Percentiles rank a stretch among this genome's conserved stretches.
These are phyloP conservation scores for Bolboschoenoplectus hybrid DNA, from an alignment of 202 grass and related monocot genomes.

Conservation along the genomic window DNA sequence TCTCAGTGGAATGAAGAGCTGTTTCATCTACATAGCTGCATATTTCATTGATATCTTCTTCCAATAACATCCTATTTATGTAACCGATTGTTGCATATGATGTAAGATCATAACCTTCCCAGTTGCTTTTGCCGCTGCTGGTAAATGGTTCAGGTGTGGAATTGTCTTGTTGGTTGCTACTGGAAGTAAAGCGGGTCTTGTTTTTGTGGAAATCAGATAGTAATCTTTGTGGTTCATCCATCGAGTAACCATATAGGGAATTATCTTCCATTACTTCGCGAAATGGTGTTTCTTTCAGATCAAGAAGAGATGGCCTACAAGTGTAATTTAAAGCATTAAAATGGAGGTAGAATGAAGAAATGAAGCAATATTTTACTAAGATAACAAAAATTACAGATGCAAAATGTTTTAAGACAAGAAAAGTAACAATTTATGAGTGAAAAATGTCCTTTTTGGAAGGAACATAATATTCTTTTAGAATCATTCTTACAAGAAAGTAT, in stretches of 20 bases:
- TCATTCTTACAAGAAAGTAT: background rate
- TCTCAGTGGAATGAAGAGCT: slow-evolving; percentile 58
- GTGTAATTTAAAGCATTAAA: background rate
- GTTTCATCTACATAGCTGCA: slow-evolving; percentile 37
- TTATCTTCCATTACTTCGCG: background rate
- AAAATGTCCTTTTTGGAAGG: background rate
- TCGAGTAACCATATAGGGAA: background rate
- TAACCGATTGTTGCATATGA: slow-evolving; percentile 46
- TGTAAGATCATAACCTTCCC: slow-evolving; percentile 1
- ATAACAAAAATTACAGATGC: background rate
- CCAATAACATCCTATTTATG: slow-evolving; percentile 57
- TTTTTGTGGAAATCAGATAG: background rate
- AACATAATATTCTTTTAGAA: slow-evolving; percentile 3
- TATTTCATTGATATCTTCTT: slow-evolving; percentile 57
- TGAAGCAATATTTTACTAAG: background rate
- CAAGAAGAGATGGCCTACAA: background rate
- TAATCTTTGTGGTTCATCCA: background rate
- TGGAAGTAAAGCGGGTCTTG: background rate
- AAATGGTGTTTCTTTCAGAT: background rate
- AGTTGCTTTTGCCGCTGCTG: background rate
- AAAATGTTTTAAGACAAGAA: background rate
- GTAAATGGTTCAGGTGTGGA: background rate
- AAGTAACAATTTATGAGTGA: background rate
- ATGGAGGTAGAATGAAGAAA: background rate
- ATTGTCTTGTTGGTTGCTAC: background rate